Conservation (phyloP, 345 rosid genomes). For the Erodium maritimum region DNA sequence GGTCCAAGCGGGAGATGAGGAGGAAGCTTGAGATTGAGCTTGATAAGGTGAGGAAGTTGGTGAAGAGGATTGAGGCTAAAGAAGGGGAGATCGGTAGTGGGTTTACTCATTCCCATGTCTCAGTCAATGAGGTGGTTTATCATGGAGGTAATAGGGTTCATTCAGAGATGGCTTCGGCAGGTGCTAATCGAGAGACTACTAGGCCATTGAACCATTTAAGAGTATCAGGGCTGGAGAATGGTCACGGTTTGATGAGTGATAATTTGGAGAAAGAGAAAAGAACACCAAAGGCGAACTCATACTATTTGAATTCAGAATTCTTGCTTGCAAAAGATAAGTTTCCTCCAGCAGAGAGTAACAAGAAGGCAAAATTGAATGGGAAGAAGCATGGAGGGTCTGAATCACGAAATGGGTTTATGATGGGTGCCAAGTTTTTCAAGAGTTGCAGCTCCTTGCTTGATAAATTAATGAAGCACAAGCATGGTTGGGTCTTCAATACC, state of each 20-base stretch:
- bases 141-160: slow-evolving; percentile 47
- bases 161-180: slow-evolving; percentile 52
- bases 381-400: slow-evolving; percentile 67
- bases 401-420: slow-evolving; percentile 40
- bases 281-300: slow-evolving; percentile 96
- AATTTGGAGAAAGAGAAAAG: slow-evolving; percentile 86
- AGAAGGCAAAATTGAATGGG: slow-evolving; percentile 66
- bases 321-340: slow-evolving; percentile 94
- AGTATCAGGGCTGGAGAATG: slow-evolving; percentile 60
- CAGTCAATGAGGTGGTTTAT: slow-evolving; percentile 26
- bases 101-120: slow-evolving; percentile 21
- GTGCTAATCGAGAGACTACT: slow-evolving; percentile 39
- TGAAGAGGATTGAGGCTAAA: slow-evolving; percentile 70
- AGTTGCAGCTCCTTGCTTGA: slow-evolving; percentile 71
- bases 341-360: slow-evolving; percentile 93
- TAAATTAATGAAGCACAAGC: slow-evolving; percentile 85
- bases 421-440: slow-evolving; percentile 50
- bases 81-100: slow-evolving; percentile 42
- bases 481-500: slow-evolving; percentile 90
- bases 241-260: slow-evolving; percentile 44
- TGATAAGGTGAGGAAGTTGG: slow-evolving; percentile 55
- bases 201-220: slow-evolving; percentile 70
- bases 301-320: slow-evolving; percentile 84
- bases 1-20: slow-evolving; percentile 54
- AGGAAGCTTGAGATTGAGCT: slow-evolving; percentile 78